Evolutionary conservation across 768 basidiomycete genomes (phyloP), one percentile per base, ranked within the genome.

Genomic region (Termitomyces sp.): DNA sequence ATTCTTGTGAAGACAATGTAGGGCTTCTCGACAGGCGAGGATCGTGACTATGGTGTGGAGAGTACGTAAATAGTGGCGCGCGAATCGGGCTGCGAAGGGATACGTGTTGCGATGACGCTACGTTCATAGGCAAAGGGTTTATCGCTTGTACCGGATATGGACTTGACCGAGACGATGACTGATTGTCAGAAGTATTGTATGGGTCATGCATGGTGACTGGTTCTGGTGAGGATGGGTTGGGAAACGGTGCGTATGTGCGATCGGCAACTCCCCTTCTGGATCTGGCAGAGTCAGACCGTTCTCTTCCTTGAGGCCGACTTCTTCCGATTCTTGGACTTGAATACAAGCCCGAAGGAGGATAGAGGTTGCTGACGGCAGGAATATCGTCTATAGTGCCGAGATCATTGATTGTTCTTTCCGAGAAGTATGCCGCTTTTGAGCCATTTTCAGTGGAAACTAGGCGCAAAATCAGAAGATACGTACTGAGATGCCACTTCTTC

Each of bases 401-500:
- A 48, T 84, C 75, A 67, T 89, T 87, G 30, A 90, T 83, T 0
- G 87, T 89, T 7, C 79, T 74, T 62, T 90, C 88, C 20, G 90
- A 89, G 67, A 90, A 92, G 71, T 92, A 92, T 3, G 90, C 88
- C 66, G 88, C 90, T 92, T 41, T 56, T 26, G 28, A 30, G 47
- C 6, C 51, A 52, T 49, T 41, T 55, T 54, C 52, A 58, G 35
- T 20, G 36, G 22, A 49, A 22, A 18, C 52, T 54, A 62, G 41
- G 53, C 13, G 35, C 24, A 53, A 55, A 41, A 40, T 36, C n/a
- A 48, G 18, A 54, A 36, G 57, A 57, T 50, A 73, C 84, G 70
- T 67, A 91, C 90, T 92, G 44, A 92, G 74, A 70, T 92, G 90
- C 90, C 89, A 91, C 72, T 92, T 92, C 50, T 85, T 79, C 56